Percentiles rank a stretch among this genome's conserved stretches.
Evolutionary conservation across 257 asterid species (phyloP).

Genomic region (Solanum tarijense): DNA sequence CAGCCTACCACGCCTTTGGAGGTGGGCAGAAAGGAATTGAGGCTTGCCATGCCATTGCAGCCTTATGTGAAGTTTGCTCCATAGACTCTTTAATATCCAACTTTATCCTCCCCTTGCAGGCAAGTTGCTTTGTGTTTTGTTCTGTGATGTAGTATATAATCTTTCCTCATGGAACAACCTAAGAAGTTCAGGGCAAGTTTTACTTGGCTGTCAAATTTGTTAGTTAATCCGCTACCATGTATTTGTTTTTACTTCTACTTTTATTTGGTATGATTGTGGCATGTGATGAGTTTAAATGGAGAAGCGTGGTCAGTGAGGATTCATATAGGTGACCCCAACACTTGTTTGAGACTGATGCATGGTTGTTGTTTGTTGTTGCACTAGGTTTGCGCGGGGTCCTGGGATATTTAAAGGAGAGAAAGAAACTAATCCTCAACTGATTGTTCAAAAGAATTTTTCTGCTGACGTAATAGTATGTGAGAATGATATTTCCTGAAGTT

Average conservation of each 20-base stretch:
- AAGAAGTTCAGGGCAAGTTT: neutral
- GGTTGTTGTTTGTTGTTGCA: neutral
- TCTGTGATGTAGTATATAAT: neutral
- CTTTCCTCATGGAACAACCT: neutral
- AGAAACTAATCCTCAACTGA: neutral
- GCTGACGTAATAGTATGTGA: too few relatives aligned
- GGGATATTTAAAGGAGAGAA: neutral
- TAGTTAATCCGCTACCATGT: neutral
- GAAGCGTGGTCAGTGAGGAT: neutral
- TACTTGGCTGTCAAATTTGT: neutral
- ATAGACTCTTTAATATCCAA: conserved; percentile 88
- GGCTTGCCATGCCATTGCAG: conserved; percentile 92
- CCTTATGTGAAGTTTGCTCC: conserved; percentile 86
- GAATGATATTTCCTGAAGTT: neutral
- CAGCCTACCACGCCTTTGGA: conserved; percentile 60
- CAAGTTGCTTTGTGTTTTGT: conserved; percentile 20
- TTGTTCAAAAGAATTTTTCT: neutral
- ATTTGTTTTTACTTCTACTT: neutral
- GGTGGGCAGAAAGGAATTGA: conserved; percentile 68
- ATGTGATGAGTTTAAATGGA: neutral
- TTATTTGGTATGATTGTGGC: neutral
- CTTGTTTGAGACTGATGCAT: neutral
- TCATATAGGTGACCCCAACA: neutral
- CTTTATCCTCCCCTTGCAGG: conserved; percentile 97
- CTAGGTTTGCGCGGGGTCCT: neutral